phyloP scores from a whole-genome alignment of 768 basidiomycete species.

The Collybia nuda region DNA sequence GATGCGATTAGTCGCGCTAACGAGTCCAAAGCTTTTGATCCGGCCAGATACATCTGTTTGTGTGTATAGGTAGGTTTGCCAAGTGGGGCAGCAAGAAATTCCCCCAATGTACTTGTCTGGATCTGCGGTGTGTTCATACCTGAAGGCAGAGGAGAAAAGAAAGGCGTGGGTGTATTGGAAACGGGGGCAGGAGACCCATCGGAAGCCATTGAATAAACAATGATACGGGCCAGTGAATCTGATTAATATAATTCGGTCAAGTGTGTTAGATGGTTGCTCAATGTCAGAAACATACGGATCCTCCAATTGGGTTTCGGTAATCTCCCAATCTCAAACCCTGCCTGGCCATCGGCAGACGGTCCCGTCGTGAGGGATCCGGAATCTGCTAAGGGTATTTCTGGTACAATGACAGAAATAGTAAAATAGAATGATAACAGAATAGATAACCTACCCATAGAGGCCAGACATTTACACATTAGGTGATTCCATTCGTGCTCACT shows the following conservation, averaged over 20 bases:
- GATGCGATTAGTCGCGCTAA: constrained; percentile 83
- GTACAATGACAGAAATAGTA: constrained; percentile 5
- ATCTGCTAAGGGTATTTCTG: constrained; percentile 74
- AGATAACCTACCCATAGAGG: constrained; percentile 62
- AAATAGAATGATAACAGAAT: constrained; percentile 2
- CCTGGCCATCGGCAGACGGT: constrained; percentile 70
- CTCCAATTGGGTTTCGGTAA: constrained; percentile 74
- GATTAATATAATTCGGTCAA: constrained; percentile 6
- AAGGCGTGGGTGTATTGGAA: constrained; percentile 70
- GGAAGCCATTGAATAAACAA: constrained; percentile 85
- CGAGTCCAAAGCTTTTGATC: constrained; percentile 83
- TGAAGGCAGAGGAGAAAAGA: constrained; percentile 68
- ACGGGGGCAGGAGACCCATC: constrained; percentile 56
- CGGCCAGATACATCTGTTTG: constrained; percentile 67
- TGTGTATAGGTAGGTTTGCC: constrained; percentile 41
- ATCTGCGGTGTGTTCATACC: constrained; percentile 58
- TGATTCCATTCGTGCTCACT: constrained; percentile 81
- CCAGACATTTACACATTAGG: constrained; percentile 86
- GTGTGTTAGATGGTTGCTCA: constrained; percentile 10
- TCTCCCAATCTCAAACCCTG: constrained; percentile 71
- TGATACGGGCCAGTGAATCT: constrained; percentile 82
- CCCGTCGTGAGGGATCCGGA: constrained; percentile 75
- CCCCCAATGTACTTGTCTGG: constrained; percentile 44
- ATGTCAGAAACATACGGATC: constrained; percentile 48
- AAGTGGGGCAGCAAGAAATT: constrained; percentile 61